Base-by-base conservation (phyloP, 176 grass and related monocot species). In the Aegilops speltoides region DNA sequence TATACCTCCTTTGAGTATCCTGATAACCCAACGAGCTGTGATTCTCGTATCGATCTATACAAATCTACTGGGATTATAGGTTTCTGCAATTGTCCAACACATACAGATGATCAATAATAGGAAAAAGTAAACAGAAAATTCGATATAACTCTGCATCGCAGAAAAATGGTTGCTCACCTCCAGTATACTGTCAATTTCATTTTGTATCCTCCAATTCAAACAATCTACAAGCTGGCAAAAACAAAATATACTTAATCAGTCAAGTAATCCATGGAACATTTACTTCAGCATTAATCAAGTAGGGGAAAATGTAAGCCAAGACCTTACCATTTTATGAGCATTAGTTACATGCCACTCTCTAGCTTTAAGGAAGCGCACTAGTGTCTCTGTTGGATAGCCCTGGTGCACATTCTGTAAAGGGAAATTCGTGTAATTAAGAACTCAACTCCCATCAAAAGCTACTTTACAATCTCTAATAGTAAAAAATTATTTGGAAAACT, bases 151-250 rank as follows among this genome's bases (percentile, higher is more conserved):
- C 31, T 19, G 0, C 65, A 19, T 54, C 77, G 14, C 6, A 82
- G 37, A 31, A 68, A 33, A 59, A 88, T 12, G 20, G 37, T 68
- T 79, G 64, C 93, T 90, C 84, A 98, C 95, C 73, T 90, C 83
- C 22, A 98, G 75, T 86, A 95, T 87, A 74, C 79, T 84, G 80
- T 98, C 95, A 10, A 98, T 98, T 80, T 89, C 77, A 87, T 95
- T 93, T 81, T 95, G 87, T 83, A 98, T 89, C 78, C 95, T 95
- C 95, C 95, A 98, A 85, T 93, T 85, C 91, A 98, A 90, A 84
- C 83, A 95, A 90, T 95, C 91, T 23, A 89, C 80, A 77, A 98
- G 83, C 95, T 98, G 88, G 69, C 57, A 91, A 11, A 90, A 81
- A 81, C 12, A 86, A 83, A 82, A 64, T 64, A 84, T 82, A 2